phyloP scores from a whole-genome alignment of 257 asterid species.

The Nicotiana undulata region DNA sequence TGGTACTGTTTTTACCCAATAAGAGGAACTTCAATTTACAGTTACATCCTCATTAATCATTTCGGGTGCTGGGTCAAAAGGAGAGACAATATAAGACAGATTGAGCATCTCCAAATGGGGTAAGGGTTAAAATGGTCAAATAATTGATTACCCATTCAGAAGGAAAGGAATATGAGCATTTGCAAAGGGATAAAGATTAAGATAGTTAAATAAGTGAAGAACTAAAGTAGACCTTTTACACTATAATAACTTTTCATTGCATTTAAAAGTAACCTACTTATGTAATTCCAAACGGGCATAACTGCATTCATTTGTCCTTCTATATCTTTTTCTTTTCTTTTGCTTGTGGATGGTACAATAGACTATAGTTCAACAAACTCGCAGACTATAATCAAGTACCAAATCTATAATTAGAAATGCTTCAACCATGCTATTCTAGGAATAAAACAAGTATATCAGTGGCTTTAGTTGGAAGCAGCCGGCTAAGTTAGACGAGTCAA shows the following conservation, averaged over 20 bases:
- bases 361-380: neutral
- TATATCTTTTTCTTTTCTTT: neutral
- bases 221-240: neutral
- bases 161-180: neutral
- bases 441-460: neutral
- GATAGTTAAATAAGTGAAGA: neutral
- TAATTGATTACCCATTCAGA: neutral
- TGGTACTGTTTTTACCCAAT: neutral
- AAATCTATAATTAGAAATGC: neutral
- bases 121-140: neutral
- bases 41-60: neutral
- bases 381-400: neutral
- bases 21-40: neutral
- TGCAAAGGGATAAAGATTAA: neutral
- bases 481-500: neutral
- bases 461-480: neutral
- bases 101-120: neutral
- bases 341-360: neutral
- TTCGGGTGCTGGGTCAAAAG: neutral
- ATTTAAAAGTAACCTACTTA: neutral
- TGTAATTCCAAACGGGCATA: neutral
- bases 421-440: neutral
- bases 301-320: neutral
- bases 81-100: neutral
- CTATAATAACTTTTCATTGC: neutral